Conservation (phyloP, 371 early-diverging fungal species). For the Batrachochytrium dendrobatidis region DNA sequence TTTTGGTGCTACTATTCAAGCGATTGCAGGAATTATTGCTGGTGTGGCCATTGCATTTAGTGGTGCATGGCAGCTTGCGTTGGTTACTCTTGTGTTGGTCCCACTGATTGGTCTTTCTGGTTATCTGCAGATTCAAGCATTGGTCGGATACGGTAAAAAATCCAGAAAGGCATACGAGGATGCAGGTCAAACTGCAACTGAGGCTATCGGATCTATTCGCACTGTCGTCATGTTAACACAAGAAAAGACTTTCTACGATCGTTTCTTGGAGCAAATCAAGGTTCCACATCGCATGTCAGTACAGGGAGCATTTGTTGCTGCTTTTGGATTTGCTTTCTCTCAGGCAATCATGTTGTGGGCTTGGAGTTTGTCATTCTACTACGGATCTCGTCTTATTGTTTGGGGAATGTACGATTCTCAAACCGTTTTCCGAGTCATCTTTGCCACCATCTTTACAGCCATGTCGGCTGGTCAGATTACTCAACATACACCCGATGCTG, state of each 20-base stretch:
- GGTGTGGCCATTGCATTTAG: conserved; percentile 69
- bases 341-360: conserved; percentile 26
- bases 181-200: conserved; percentile 68
- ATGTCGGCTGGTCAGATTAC: conserved; percentile 43
- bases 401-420: conserved; percentile 12
- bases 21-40: conserved; percentile 16
- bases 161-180: conserved; percentile 34
- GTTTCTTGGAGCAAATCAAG: conserved; percentile 17
- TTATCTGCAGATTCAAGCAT: conserved; percentile 11
- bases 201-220: conserved; percentile 80
- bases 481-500: conserved; percentile 69
- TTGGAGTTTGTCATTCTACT: conserved; percentile 34
- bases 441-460: conserved; percentile 32
- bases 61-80: conserved; percentile 71
- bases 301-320: conserved; percentile 21
- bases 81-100: conserved; percentile 33
- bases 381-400: conserved; percentile 28
- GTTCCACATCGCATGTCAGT: conserved; percentile 28
- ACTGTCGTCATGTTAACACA: conserved; percentile 81
- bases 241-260: conserved; percentile 40
- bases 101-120: conserved; percentile 21
- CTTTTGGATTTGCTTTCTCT: conserved; percentile 27
- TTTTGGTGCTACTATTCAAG: conserved; percentile 15
- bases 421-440: conserved; percentile 28
- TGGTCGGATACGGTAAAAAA: conserved; percentile 28